These are phyloP conservation scores for Beauveria pseudobassiana DNA, from an alignment of 2,329 filamentous ascomycete species.

Conservation along the genomic window DNA sequence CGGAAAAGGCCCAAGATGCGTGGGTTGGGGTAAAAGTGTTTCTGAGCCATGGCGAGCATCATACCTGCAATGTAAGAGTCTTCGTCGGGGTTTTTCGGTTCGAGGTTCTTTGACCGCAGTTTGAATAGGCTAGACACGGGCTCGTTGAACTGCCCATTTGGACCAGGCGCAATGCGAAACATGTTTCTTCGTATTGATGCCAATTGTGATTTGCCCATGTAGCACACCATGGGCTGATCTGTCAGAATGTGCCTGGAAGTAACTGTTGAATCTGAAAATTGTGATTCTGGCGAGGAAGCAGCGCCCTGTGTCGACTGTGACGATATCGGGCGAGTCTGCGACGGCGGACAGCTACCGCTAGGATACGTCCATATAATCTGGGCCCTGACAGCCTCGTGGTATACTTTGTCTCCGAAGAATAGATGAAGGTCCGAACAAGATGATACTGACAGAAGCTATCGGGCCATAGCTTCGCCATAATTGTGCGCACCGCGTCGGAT, in stretches of 20 bases:
- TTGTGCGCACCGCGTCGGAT: conserved; percentile 33
- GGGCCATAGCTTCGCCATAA: conserved; percentile 40
- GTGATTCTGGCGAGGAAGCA: conserved; percentile 21
- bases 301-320: conserved; percentile 27
- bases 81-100: conserved; percentile 41
- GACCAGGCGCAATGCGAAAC: conserved; percentile 37
- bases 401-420: conserved; percentile 40
- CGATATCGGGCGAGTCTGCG: conserved; percentile 27
- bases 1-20: conserved; percentile 14
- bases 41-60: conserved; percentile 51
- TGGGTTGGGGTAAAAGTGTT: conserved; percentile 37
- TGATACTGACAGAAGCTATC: conserved; percentile 23
- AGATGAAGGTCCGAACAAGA: conserved; percentile 36
- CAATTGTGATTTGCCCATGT: conserved; percentile 41
- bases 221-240: conserved; percentile 32
- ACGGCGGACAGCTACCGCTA: conserved; percentile 17
- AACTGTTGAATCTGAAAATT: conserved; percentile 15
- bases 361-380: conserved; percentile 43
- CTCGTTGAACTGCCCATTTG: conserved; percentile 33
- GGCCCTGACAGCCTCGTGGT: conserved; percentile 37
- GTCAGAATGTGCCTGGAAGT: conserved; percentile 14
- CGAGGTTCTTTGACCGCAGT: conserved; percentile 38
- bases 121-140: conserved; percentile 41
- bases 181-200: conserved; percentile 37
- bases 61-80: conserved; percentile 46